A percentile compares a stretch with the other conserved stretches of the same genome.
phyloP scores from a whole-genome alignment of 106 monocot species.

The Apostasia ramifera region DNA sequence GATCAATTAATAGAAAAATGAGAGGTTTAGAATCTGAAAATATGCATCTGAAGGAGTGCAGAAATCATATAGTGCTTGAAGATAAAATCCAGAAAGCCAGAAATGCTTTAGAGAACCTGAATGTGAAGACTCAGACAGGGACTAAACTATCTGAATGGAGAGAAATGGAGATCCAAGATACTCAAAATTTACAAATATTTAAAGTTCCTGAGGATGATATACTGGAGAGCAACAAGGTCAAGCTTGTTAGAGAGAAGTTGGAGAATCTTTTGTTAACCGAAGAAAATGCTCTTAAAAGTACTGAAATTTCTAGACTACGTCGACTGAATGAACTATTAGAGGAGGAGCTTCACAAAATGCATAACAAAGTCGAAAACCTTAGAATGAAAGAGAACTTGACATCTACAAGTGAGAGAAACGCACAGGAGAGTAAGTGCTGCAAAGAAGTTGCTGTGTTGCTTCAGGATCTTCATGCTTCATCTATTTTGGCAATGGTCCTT shows the following conservation, averaged over 20 bases:
- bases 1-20: conserved; percentile 21
- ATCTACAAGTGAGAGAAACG: conserved; percentile 14
- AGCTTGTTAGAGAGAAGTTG: conserved; percentile 21
- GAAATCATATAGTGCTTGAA: conserved; percentile 16
- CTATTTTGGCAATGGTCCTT: conserved; percentile 25
- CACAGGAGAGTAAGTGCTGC: conserved; percentile 21
- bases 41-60: conserved; percentile 34
- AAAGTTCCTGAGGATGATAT: conserved; percentile 10
- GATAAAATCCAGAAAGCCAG: conserved; percentile 24
- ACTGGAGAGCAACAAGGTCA: conserved; percentile 16
- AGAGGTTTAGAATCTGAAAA: conserved; percentile 35
- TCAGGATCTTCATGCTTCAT: conserved; percentile 23
- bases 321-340: conserved; percentile 24
- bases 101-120: conserved; percentile 14
- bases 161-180: conserved; percentile 12
- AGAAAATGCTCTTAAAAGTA: conserved; percentile 7
- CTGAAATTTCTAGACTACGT: conserved; percentile 22
- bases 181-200: conserved; percentile 5
- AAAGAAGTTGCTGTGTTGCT: conserved; percentile 23
- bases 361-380: conserved; percentile 21
- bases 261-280: conserved; percentile 23
- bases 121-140: conserved; percentile 15
- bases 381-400: conserved; percentile 19
- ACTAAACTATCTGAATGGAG: conserved; percentile 14
- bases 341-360: conserved; percentile 10